phyloP scores from a whole-genome alignment of 768 basidiomycete species.

The Kwoniella sp. region DNA sequence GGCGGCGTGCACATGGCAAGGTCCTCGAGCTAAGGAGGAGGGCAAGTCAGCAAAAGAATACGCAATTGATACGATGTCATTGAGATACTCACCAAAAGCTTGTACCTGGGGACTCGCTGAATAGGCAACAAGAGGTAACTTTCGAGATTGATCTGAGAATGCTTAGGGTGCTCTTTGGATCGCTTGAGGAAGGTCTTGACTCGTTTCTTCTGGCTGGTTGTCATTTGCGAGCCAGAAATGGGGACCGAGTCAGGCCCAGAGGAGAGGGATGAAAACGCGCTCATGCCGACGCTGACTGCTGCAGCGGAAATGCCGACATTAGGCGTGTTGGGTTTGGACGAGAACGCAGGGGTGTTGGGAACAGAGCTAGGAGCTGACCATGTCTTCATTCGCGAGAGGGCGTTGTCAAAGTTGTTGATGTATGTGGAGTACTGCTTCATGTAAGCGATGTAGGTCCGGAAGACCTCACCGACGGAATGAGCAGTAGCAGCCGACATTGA shows the following conservation, averaged over 20 bases:
- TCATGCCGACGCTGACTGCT: slow-evolving; percentile 35
- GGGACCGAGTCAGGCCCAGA: slow-evolving; percentile 26
- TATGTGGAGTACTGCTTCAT: slow-evolving; percentile 99
- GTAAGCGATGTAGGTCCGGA: slow-evolving; percentile 91
- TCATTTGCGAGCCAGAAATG: slow-evolving; percentile 34
- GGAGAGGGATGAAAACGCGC: slow-evolving; percentile 25
- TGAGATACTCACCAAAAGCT: slow-evolving; percentile 62
- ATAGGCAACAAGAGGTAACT: slow-evolving; percentile 92
- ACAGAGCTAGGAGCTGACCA: slow-evolving; percentile 63
- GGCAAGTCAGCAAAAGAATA: background rate
- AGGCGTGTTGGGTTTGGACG: slow-evolving; percentile 17
- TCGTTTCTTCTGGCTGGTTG: slow-evolving; percentile 75
- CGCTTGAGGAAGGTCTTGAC: slow-evolving; percentile 81
- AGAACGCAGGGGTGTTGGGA: slow-evolving; percentile 27
- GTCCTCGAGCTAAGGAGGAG: slow-evolving; percentile 66
- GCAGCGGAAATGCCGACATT: slow-evolving; percentile 27
- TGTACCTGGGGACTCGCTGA: slow-evolving; percentile 96
- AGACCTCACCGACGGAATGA: slow-evolving; percentile 79
- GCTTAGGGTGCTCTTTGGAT: slow-evolving; percentile 82
- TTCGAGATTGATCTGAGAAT: slow-evolving; percentile 91
- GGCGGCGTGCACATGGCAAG: slow-evolving; percentile 83
- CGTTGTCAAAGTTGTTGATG: slow-evolving; percentile 97
- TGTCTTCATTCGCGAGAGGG: slow-evolving; percentile 78
- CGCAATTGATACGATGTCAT: background rate
- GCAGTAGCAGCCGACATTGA: slow-evolving; percentile 73